Base-by-base conservation (phyloP, 2,329 filamentous ascomycete genomes). In the Cadophora malorum region DNA sequence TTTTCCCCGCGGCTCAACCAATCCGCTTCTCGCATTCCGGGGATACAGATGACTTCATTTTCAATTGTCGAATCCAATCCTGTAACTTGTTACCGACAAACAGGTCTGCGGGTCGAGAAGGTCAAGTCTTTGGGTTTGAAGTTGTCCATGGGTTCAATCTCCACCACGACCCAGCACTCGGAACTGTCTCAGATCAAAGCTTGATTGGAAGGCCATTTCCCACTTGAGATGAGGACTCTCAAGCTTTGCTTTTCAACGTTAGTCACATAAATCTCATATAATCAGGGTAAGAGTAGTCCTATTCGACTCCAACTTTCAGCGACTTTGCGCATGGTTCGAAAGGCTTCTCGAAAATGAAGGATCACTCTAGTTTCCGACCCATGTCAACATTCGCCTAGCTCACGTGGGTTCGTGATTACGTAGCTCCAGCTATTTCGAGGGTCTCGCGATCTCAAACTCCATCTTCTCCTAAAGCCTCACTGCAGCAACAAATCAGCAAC, bases 381-480 rank as follows among this genome's bases (percentile, higher is more conserved):
- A 45, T 45, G 41, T 45, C 41, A 45, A 45, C 41, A 45, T 56
- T 38, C 21, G 33, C 33, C 21, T 45, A 21, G 35, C 56, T 45
- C 56, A 59, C 31, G 56, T 59, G 56, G n/a, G n/a, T 25, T 59
- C 56, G 56, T 33, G 56, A 59, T 59, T 16, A 38, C 21, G 14
- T 59, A 41, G 45, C 45, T 21, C 45, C 41, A n/a, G 6, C 2
- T 23, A 23, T 5, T 8, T 2, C 33, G 25, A 33, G 16, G 14
- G 14, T 33, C 31, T 28, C 35, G 56, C 56, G 35, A 45, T 21
- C 14, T 45, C 35, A 6, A 45, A 3, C 16, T 45, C 2, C 1
- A 45, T 1, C 6, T 14, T 41, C 35, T 14, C 33, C 35, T 21
- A 8, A 41, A 59, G 14, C 33, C 31, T 28, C 33, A 45, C 35